Evolutionary conservation across 495 filamentous ascomycete genomes (phyloP).

Genomic region (Geoglossum glabrum): DNA sequence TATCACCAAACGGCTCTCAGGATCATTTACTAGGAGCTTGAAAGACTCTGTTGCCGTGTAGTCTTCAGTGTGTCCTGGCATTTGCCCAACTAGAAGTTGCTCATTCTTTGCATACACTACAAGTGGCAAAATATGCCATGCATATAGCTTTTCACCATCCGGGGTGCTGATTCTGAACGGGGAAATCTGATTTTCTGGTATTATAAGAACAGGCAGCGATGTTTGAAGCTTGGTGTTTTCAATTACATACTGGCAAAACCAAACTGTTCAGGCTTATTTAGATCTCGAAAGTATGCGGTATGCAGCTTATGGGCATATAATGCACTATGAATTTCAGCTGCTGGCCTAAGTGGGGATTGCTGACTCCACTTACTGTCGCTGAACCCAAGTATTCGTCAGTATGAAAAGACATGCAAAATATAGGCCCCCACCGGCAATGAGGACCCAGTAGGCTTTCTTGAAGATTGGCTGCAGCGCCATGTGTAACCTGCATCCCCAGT

Average conservation of each 20-base stretch:
- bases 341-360: not conserved
- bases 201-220: not conserved
- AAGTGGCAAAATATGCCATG: slow-evolving; percentile 57
- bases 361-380: slow-evolving; percentile 32
- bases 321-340: slow-evolving; percentile 27
- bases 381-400: slow-evolving; percentile 30
- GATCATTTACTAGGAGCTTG: slow-evolving; percentile 15
- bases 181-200: slow-evolving; percentile 37
- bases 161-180: slow-evolving; percentile 40
- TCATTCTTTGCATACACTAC: slow-evolving; percentile 39
- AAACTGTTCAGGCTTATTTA: slow-evolving; percentile 54
- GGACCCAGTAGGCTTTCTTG: slow-evolving; percentile 9
- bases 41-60: slow-evolving; percentile 14
- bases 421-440: slow-evolving; percentile 10
- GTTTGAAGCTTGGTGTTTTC: not conserved
- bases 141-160: slow-evolving; percentile 37
- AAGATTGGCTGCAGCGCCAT: slow-evolving; percentile 14
- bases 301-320: slow-evolving; percentile 62
- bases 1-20: slow-evolving; percentile 16
- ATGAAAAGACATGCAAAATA: slow-evolving; percentile 23
- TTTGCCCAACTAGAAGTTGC: slow-evolving; percentile 25
- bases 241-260: slow-evolving; percentile 52
- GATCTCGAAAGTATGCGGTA: slow-evolving; percentile 43
- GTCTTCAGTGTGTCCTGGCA: slow-evolving; percentile 13
- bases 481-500: not conserved